Base-by-base conservation (phyloP, 352 stramenopile genomes). In the Thraustochytrium sp. region DNA sequence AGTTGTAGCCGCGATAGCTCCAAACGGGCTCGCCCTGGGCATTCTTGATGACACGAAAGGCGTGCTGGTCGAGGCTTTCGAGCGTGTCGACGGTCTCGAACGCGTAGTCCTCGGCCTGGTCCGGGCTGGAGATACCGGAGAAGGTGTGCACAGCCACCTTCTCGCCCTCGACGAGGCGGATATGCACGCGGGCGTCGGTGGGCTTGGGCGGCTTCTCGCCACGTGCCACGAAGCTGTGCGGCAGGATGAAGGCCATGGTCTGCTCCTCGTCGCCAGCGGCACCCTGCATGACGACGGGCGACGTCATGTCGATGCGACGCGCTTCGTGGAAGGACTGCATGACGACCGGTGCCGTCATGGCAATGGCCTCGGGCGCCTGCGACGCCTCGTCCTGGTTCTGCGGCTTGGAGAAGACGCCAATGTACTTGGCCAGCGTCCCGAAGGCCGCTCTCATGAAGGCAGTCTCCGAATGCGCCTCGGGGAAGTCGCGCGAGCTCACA, bases 231-330 rank as follows among this genome's bases (percentile, higher is more conserved):
- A 76, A 84, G 26, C 84, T 84, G 51, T 64, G 55, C 21, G 82
- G 82, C 31, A 83, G 40, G n/a, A 85, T 84, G 1, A 83, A 84
- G n/a, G 48, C 51, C 68, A 83, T 85, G 36, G 38, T 68, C 34
- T 64, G 46, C 36, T 53, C 72, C 72, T 46, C 72, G 11, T 38
- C 26, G 44, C 34, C 2, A 3, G n/a, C 49, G 51, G 23, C 51
- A 51, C 74, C 29, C 51, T n/a, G n/a, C n/a, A 44, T 53, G 5
- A 74, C 38, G 5, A 74, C 31, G 53, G 26, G 49, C 49, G 55
- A n/a, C 9, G 48, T 44, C 34, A 40, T 55, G 1, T 46, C n/a
- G 18, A 59, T 54, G 65, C 34, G 38, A 5, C 53, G 31, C 37
- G 1, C 16, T 8, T 23, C 31, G 16, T 29, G 37, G 38, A 11